Base-by-base conservation (phyloP, 495 filamentous ascomycete species). In the Daldinia decipiens region DNA sequence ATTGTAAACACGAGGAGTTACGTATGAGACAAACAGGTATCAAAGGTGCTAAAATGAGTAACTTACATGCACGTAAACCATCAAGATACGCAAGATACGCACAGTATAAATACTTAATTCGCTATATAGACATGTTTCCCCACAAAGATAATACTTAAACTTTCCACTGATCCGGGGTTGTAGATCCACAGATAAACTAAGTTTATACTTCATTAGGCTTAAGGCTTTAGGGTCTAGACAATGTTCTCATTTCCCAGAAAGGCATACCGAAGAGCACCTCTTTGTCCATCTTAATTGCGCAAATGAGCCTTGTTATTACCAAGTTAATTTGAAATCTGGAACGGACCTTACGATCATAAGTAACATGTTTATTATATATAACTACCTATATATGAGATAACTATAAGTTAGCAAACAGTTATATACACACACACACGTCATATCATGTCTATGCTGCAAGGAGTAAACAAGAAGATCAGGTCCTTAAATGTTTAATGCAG, bases 111-210 rank as follows among this genome's bases (percentile, higher is more conserved):
- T 52, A 51, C 31, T 19, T 24, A 58, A 58, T 43, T 45, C 55
- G 54, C 7, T 62, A 50, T 12, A 53, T 19, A 21, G 5, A 26
- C 21, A 53, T 53, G 34, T 58, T 69, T 73, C 70, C 70, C 70
- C 70, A 73, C 70, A 65, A 69, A 69, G 70, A 73, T 69, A 73
- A 69, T 66, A 62, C 61, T 65, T 65, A 55, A 43, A 65, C 55
- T 60, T 62, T 69, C 65, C 65, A 65, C 70, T 73, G 61, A 69
- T 73, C 70, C 70, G 70, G 70, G 70, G 70, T 73, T 51, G 51
- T 17, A 54, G 70, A 47, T 19, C 70, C 70, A 68, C 65, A 65
- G 70, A 68, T 68, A 62, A 59, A 60, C 59, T 60, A n/a, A 68
- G 9, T 61, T 57, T 39, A 39, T 72, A 54, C 70, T 60, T 60